phyloP scores from a whole-genome alignment of 129 eudicot genomes.

The Ambrosia trifida region DNA sequence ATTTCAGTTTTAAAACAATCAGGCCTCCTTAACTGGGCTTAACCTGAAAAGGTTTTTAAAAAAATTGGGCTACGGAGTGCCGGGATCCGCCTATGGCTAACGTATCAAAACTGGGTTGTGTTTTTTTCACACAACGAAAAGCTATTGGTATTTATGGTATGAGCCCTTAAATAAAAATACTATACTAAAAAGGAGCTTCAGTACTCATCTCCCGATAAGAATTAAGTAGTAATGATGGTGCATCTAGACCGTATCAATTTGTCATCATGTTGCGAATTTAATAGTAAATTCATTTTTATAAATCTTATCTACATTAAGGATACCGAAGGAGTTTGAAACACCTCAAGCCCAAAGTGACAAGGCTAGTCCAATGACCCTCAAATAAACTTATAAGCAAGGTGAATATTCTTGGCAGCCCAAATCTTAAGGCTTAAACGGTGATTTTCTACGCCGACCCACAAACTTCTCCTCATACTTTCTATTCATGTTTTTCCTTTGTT shows the following conservation, averaged over 20 bases:
- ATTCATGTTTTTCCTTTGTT: background rate
- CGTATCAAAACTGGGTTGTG: background rate
- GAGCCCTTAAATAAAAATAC: background rate
- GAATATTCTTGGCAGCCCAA: background rate
- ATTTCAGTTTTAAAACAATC: no score
- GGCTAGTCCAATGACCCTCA: background rate
- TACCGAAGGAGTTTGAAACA: background rate
- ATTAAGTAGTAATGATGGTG: background rate
- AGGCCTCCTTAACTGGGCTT: no score
- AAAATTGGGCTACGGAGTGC: no score
- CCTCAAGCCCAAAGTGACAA: constrained; percentile 5
- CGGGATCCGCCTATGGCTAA: no score
- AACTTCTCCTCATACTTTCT: background rate
- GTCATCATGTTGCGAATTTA: background rate
- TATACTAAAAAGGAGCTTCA: background rate
- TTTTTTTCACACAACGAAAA: background rate
- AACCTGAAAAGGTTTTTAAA: no score
- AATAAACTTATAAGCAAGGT: background rate
- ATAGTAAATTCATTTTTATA: background rate
- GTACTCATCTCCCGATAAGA: background rate
- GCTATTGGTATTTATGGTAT: background rate
- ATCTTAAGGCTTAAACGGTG: background rate
- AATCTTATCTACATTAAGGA: background rate
- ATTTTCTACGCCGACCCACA: background rate
- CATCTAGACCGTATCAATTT: background rate